Evolutionary conservation across 2,329 filamentous ascomycete genomes (phyloP), one percentile per base, ranked within the genome.

Genomic region (Aspergillus sergii): DNA sequence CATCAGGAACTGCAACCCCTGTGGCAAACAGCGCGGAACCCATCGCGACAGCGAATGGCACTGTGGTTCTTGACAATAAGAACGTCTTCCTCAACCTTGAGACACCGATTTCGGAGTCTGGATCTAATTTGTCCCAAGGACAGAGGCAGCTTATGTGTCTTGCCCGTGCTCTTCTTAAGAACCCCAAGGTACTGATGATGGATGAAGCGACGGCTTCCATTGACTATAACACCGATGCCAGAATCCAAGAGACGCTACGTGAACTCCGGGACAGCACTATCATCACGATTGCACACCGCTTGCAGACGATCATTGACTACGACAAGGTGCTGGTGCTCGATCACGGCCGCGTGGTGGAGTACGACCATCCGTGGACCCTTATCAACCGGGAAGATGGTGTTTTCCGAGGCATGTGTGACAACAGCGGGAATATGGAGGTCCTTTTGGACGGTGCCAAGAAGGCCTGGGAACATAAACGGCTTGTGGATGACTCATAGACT

Each of bases 191-290:
- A 1, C 84, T 99, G n/a, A 90, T 99, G 74, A 98, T 99, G 95
- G 95, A 99, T 78, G 95, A 99, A 82, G 95, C 95, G 0, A 99
- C 95, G 0, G 95, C 95, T 0, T 96, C 92, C 0, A 98, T 99
- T 73, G 95, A 99, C 80, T 98, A 98, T 79, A 91, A 89, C 6
- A 99, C 95, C 2, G 95, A 99, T 73, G 85, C 90, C 57, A 97
- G 97, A 81, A 98, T 99, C 69, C 95, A 99, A 79, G 93, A 92
- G 72, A 98, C 95, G 0, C 94, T 99, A 65, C 90, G 93, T n/a
- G 91, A 97, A 77, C 86, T 98, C 71, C 91, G 89, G 68, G 85
- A 79, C 34, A 92, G 93, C 76, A 99, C 95, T 0, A 97, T 96
- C 64, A 92, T 98, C 75, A 98, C 95, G 0, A 98, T 99, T 73